These are phyloP conservation scores for Bigelowiella natans DNA, from an alignment of 78 protist species.

Conservation along the genomic window DNA sequence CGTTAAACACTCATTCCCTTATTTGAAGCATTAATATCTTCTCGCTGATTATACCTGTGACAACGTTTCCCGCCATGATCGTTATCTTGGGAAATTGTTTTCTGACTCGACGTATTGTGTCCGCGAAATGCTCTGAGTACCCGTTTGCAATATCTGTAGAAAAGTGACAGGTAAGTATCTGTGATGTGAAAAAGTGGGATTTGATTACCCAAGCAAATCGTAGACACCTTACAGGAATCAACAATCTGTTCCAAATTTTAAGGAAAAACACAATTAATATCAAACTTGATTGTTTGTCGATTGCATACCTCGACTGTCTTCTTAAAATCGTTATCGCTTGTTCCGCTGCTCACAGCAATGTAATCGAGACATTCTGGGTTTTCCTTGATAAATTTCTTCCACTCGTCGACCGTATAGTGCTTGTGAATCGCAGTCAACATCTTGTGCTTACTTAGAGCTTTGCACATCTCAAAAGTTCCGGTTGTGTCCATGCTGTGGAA, in stretches of 20 bases:
- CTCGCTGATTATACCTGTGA: slow-evolving; percentile 31
- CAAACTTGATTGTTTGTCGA: no score
- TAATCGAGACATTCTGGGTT: slow-evolving; percentile 24
- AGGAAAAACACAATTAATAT: no score
- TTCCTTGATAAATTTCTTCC: slow-evolving; percentile 19
- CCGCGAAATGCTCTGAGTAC: slow-evolving; percentile 44
- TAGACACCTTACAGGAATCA: background rate
- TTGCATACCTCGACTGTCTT: background rate
- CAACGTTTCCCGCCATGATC: slow-evolving; percentile 62
- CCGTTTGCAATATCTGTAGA: slow-evolving; percentile 54
- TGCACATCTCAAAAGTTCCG: slow-evolving; percentile 50
- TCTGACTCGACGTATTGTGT: slow-evolving; percentile 26
- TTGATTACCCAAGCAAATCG: background rate
- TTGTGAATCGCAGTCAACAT: slow-evolving; percentile 38
- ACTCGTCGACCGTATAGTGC: slow-evolving; percentile 33
- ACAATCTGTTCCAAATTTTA: no score
- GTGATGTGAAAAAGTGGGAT: background rate
- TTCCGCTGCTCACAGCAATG: slow-evolving; percentile 33
- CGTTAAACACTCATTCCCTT: no score
- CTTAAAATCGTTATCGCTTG: background rate
- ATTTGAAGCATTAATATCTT: no score
- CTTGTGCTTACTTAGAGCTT: slow-evolving; percentile 4
- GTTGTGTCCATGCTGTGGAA: slow-evolving; percentile 68
- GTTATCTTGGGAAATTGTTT: slow-evolving; percentile 20
- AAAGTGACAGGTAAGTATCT: background rate